Percentiles rank a stretch among this genome's conserved stretches.
These are phyloP conservation scores for Wickerhamiella kazuoi DNA, from an alignment of 805 yeast species.

Conservation along the genomic window DNA sequence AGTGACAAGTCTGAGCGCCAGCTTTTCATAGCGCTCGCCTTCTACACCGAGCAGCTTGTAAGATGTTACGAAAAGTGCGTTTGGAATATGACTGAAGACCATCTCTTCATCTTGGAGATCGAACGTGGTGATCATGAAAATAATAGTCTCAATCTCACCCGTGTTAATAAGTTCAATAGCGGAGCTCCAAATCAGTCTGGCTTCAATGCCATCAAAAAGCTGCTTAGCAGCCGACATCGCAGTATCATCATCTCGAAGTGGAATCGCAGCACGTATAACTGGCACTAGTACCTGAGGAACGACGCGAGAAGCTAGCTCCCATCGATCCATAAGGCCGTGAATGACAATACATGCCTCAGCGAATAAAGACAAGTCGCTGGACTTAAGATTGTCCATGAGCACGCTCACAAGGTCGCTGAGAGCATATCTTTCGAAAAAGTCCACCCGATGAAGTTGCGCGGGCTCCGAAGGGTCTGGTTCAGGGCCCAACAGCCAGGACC, in stretches of 20 bases:
- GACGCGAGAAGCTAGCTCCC: slow-evolving; percentile 76
- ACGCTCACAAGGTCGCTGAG: slow-evolving; percentile 33
- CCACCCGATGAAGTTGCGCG: slow-evolving; percentile 22
- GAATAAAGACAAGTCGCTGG: slow-evolving; percentile 19
- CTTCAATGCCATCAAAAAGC: slow-evolving; percentile 76
- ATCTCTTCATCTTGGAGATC: slow-evolving; percentile 78
- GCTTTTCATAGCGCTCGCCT: not conserved
- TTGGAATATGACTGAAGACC: slow-evolving; percentile 57
- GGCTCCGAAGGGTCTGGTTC: slow-evolving; percentile 23
- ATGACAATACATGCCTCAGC: slow-evolving; percentile 46
- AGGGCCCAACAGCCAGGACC: slow-evolving; percentile 89
- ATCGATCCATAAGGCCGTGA: slow-evolving; percentile 66
- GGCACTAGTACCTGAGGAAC: slow-evolving; percentile 58
- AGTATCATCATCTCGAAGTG: slow-evolving; percentile 24
- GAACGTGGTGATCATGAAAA: slow-evolving; percentile 45
- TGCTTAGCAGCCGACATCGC: slow-evolving; percentile 41
- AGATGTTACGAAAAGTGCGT: slow-evolving; percentile 31
- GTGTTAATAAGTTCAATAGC: slow-evolving; percentile 28
- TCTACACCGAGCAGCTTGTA: not conserved
- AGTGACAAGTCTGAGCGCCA: not conserved
- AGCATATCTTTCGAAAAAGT: slow-evolving; percentile 48
- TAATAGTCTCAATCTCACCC: slow-evolving; percentile 30
- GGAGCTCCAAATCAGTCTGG: slow-evolving; percentile 59
- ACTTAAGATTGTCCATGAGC: slow-evolving; percentile 26
- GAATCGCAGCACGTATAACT: slow-evolving; percentile 24